Base-by-base conservation (phyloP, 2,329 filamentous ascomycete species). In the Cladosporium sp. region DNA sequence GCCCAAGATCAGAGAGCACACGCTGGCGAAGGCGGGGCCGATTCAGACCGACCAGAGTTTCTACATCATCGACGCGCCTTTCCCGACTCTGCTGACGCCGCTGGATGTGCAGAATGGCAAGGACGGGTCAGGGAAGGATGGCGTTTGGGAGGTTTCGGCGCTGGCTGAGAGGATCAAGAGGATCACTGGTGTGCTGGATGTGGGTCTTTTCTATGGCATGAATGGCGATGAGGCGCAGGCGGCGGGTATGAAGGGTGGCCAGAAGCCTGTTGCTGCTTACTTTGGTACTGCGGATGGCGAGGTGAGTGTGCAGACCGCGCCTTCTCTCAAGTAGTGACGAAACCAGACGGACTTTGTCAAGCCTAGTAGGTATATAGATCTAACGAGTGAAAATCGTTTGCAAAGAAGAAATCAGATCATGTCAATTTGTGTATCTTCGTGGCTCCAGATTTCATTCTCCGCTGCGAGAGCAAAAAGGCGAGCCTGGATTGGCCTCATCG, bases 201-300 rank as follows among this genome's bases (percentile, higher is more conserved):
- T 94, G 22, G 93, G 93, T 12, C 78, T 98, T 39, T 98, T 98
- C 73, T 81, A 83, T 36, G 92, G 92, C 3, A 66, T 83, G 61
- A 91, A 92, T 53, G 92, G 92, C 0, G 73, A 80, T 13, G 77
- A 94, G 67, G 79, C 82, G 29, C 65, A 70, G 53, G 79, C 78
- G 36, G 73, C 78, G 49, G 74, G 78, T 52, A 74, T 77, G 48
- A 71, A 82, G 41, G 85, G 86, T 41, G 90, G 88, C 1, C 89
- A 96, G 72, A 95, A 92, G 72, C 93, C 93, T 0, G 79, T 96
- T 11, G 90, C 90, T 22, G 91, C 89, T 19, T 98, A 97, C 72
- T 98, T 97, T 70, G 93, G 93, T 30, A 87, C 93, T 82, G 80
- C 85, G 38, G 86, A 76, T 54, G 74, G 74, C 9, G 69, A 64